Percentiles rank a stretch among this genome's conserved stretches.
Conservation (phyloP, 2,329 filamentous ascomycete genomes). For the Sporothrix brunneoviolacea region DNA sequence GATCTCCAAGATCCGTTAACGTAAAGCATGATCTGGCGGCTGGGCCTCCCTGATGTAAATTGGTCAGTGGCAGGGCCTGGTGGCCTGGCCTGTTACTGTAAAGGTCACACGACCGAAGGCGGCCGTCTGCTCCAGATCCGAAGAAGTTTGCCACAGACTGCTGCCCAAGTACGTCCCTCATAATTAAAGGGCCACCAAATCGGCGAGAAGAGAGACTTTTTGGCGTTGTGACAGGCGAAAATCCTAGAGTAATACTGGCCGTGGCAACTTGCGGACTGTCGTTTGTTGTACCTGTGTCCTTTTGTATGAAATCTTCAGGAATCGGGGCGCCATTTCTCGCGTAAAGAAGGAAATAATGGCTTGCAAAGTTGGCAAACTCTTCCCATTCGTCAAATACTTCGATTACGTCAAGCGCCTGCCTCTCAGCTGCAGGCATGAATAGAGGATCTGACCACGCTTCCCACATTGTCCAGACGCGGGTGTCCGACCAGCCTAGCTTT, state of each 20-base stretch:
- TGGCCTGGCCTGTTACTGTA: constrained; percentile 25
- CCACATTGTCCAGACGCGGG: constrained; percentile 67
- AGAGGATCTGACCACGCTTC: constrained; percentile 66
- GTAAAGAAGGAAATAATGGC: constrained; percentile 75
- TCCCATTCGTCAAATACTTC: constrained; percentile 97
- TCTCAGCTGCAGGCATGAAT: constrained; percentile 56
- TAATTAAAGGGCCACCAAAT: constrained; percentile 51
- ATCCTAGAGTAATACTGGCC: not conserved
- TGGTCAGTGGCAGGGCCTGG: constrained; percentile 14
- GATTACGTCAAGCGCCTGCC: constrained; percentile 56
- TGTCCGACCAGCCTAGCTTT: constrained; percentile 58
- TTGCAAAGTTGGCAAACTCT: constrained; percentile 77
- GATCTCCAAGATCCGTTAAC: constrained; percentile 56
- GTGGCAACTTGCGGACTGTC: not conserved
- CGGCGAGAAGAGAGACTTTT: constrained; percentile 43
- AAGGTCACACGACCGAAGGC: constrained; percentile 45
- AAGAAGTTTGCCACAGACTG: constrained; percentile 39
- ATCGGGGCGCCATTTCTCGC: constrained; percentile 39
- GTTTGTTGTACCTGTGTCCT: no score
- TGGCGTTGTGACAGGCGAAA: constrained; percentile 12
- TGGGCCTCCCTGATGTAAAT: constrained; percentile 28
- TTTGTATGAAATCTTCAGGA: no score
- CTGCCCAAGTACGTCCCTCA: constrained; percentile 32
- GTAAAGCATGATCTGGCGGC: constrained; percentile 65
- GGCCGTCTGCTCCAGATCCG: constrained; percentile 38